Evolutionary conservation across 139 green algal species (phyloP).

Genomic region (Raphidocelis subcapitata): DNA sequence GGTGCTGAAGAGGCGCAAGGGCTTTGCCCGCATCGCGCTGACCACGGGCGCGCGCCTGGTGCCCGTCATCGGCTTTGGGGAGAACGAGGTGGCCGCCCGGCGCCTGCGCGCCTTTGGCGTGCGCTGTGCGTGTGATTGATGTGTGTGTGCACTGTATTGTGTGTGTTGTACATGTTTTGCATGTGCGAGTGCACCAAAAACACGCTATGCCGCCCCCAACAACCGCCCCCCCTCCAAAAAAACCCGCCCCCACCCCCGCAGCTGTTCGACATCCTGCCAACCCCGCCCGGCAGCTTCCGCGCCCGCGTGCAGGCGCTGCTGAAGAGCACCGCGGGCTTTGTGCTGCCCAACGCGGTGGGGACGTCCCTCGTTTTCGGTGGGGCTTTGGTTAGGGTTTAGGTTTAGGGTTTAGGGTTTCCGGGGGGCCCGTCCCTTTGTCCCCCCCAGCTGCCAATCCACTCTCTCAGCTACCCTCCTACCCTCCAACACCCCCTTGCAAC

Average conservation of each 20-base stretch:
- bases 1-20: conserved; percentile 46
- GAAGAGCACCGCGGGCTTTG: conserved; percentile 24
- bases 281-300: conserved; percentile 18
- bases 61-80: conserved; percentile 44
- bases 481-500: not conserved
- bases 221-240: too few relatives aligned
- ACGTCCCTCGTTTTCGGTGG: conserved; percentile 17
- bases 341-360: conserved; percentile 18
- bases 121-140: too few relatives aligned
- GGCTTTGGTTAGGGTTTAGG: not conserved
- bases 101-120: too few relatives aligned
- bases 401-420: not conserved
- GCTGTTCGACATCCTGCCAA: conserved; percentile 23
- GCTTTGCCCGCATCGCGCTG: conserved; percentile 47
- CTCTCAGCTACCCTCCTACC: not conserved
- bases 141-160: too few relatives aligned
- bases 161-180: too few relatives aligned
- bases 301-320: conserved; percentile 9
- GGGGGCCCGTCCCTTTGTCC: not conserved
- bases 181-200: too few relatives aligned
- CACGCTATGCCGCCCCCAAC: too few relatives aligned
- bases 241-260: too few relatives aligned
- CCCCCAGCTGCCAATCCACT: not conserved
- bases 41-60: conserved; percentile 36
- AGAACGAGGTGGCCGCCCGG: conserved; percentile 30